Evolutionary conservation across 495 filamentous ascomycete species (phyloP).

Genomic region (Penicillium waksmanii): DNA sequence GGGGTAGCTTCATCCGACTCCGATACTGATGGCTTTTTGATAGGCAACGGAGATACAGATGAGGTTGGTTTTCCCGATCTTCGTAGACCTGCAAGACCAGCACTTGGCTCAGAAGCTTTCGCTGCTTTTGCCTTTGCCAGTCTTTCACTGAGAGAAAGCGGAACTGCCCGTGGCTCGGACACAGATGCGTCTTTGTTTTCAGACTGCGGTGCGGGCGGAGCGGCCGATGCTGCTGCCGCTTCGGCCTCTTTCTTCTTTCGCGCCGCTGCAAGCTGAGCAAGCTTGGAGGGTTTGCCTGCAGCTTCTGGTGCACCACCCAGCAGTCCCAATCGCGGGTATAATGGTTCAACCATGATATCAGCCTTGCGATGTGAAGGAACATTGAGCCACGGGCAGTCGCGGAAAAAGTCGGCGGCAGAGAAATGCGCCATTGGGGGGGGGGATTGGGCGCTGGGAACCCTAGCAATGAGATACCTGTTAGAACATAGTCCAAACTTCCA

Average conservation of each 20-base stretch:
- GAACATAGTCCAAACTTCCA: constrained; percentile 42
- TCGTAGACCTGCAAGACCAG: constrained; percentile 24
- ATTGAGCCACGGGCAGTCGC: constrained; percentile 84
- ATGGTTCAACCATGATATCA: constrained; percentile 65
- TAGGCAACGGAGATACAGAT: constrained; percentile 19
- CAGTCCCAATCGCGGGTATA: constrained; percentile 63
- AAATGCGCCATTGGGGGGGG: constrained; percentile 33
- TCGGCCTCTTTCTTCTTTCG: constrained; percentile 78
- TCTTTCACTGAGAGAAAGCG: constrained; percentile 41
- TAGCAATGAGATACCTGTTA: constrained; percentile 50
- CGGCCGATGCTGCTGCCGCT: constrained; percentile 30
- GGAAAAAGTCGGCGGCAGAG: constrained; percentile 68
- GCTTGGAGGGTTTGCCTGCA: constrained; percentile 76
- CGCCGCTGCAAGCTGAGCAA: constrained; percentile 86
- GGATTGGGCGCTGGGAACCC: constrained; percentile 35
- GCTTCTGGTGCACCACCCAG: constrained; percentile 72
- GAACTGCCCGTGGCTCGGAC: constrained; percentile 25
- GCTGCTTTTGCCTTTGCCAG: constrained; percentile 38
- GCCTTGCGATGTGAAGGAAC: constrained; percentile 70
- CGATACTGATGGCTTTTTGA: constrained; percentile 21
- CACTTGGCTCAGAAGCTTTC: constrained; percentile 31
- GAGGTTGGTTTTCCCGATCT: constrained; percentile 26
- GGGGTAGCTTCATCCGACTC: background rate
- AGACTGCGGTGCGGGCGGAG: constrained; percentile 11
- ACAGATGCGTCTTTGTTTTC: constrained; percentile 25